phyloP scores from a whole-genome alignment of 1,284 basidiomycete genomes.

The Sutorius eximius region DNA sequence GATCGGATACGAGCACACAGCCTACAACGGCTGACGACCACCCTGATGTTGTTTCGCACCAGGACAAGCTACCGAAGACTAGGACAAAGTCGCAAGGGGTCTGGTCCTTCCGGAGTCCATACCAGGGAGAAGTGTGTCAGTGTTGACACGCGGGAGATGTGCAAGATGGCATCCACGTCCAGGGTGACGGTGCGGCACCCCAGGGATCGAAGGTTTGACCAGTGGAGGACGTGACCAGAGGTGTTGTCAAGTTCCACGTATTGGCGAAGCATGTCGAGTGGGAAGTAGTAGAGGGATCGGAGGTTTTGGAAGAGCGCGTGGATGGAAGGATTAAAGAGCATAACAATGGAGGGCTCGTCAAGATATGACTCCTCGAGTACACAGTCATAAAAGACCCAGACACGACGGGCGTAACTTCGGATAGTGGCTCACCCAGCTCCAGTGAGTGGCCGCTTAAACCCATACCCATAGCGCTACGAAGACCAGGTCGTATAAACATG shows the following conservation, averaged over 20 bases:
- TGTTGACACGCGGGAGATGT: conserved; percentile 2
- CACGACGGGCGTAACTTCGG: not conserved
- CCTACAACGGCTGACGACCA: not conserved
- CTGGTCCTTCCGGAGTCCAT: not conserved
- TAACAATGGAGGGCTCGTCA: not conserved
- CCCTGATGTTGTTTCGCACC: not conserved
- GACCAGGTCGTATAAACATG: not conserved
- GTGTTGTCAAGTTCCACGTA: not conserved
- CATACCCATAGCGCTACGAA: not conserved
- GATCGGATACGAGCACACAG: not conserved
- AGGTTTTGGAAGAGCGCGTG: not conserved
- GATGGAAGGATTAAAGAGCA: not conserved
- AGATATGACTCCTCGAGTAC: not conserved
- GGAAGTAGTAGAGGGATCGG: not conserved
- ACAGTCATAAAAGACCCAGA: not conserved
- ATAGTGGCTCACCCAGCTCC: not conserved
- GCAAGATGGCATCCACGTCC: not conserved
- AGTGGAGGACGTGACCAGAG: not conserved
- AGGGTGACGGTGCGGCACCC: not conserved
- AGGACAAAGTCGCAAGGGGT: not conserved
- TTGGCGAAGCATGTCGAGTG: not conserved
- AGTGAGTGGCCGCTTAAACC: not conserved
- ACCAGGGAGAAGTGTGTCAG: not conserved
- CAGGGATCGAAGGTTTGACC: not conserved
- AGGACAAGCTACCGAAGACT: not conserved